Base-by-base conservation (phyloP, 129 eudicot genomes). In the Arctium lappa region DNA sequence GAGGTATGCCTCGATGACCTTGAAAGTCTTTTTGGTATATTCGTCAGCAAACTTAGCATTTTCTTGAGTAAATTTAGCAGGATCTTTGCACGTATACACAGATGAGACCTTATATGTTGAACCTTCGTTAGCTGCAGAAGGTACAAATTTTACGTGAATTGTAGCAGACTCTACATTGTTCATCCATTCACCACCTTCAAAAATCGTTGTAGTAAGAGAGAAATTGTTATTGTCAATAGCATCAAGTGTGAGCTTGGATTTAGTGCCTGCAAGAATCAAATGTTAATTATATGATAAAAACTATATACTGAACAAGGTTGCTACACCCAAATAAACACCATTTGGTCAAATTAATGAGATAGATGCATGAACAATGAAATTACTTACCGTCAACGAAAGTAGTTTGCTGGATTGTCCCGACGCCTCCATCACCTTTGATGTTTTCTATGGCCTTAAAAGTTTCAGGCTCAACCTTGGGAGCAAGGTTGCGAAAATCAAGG, bases 151-250 rank as follows among this genome's bases (percentile, higher is more conserved):
- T 6, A n/a, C 12, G 8, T 72, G 76, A 72, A 16, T 11, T 1
- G 39, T 15, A 2, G 2, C 12, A 15, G 76, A 33, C 27, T 72
- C 76, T 15, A 72, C 29, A 33, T 3, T 72, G 12, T 39, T 31
- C 76, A 72, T 34, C 22, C 37, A 72, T 40, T 16, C 50, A 37
- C n/a, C 76, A 72, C 76, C 76, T 72, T 72, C 76, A n/a, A 72
- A 16, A 1, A 72, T 16, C 5, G 76, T 72, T 8, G 8, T 12
- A 18, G 6, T 37, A 15, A 4, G 37, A 44, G 53, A 44, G 13
- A 44, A 44, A 44, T 44, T 44, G 50, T 9, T 72, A 72, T 33
- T 13, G 30, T 72, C n/a, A 22, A 6, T 72, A 33, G 6, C 4
- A 18, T 72, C 76, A 72, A 36, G 13, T 1, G 5, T 16, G 37